Percentiles rank a stretch among this genome's conserved stretches.
Evolutionary conservation across 108 stramenopile genomes (phyloP).

Genomic region (Parmales sp.): DNA sequence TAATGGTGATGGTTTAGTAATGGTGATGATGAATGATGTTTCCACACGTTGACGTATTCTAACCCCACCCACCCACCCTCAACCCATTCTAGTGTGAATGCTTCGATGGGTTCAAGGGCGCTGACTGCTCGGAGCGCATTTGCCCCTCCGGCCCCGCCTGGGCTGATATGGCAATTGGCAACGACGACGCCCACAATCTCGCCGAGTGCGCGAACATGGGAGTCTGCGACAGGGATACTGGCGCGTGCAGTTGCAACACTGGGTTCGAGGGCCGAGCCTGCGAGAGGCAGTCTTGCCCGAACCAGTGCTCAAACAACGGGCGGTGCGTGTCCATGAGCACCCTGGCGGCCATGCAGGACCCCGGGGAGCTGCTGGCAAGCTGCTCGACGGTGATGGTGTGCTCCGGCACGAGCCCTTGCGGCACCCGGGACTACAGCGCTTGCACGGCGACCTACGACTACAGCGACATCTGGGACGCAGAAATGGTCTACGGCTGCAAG

Average conservation of each 20-base stretch:
- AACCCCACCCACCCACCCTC: background rate
- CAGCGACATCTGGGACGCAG: slow-evolving; percentile 50
- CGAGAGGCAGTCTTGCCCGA: slow-evolving; percentile 46
- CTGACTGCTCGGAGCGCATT: slow-evolving; percentile 39
- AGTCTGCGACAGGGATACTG: slow-evolving; percentile 38
- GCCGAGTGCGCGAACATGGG: slow-evolving; percentile 61
- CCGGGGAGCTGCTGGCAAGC: slow-evolving; percentile 27
- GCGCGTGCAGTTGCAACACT: slow-evolving; percentile 37
- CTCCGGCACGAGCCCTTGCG: slow-evolving; percentile 20
- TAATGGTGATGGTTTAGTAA: background rate
- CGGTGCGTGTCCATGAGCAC: slow-evolving; percentile 48
- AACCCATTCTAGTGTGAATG: slow-evolving; percentile 24
- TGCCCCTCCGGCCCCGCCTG: slow-evolving; percentile 36
- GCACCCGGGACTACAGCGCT: slow-evolving; percentile 21
- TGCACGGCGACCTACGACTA: slow-evolving; percentile 30
- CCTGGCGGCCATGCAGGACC: slow-evolving; percentile 44
- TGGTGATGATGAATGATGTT: background rate
- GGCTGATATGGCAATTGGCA: slow-evolving; percentile 25
- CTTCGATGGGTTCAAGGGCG: slow-evolving; percentile 33
- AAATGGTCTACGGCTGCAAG: slow-evolving; percentile 56
- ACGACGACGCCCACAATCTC: slow-evolving; percentile 35
- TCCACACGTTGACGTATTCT: background rate
- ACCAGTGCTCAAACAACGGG: slow-evolving; percentile 41
- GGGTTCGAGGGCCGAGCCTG: slow-evolving; percentile 54
- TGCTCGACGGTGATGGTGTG: slow-evolving; percentile 31